These are phyloP conservation scores for Hypericum perforatum DNA, from an alignment of 345 rosid genomes.

Conservation along the genomic window DNA sequence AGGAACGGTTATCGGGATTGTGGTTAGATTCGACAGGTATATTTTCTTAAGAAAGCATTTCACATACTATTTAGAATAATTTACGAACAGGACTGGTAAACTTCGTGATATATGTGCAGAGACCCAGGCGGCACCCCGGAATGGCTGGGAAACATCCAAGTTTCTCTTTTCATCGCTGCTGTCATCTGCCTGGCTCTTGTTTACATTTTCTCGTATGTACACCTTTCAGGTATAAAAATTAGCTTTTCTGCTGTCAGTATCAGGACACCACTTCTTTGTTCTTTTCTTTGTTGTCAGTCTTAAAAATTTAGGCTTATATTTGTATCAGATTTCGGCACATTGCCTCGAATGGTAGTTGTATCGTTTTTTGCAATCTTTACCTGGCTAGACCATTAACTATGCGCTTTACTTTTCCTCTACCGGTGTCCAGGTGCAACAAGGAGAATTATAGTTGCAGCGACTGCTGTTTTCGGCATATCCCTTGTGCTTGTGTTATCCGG, in stretches of 20 bases:
- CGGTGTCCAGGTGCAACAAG: conserved; percentile 56
- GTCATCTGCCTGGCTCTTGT: conserved; percentile 59
- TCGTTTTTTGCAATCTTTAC: too few species aligned
- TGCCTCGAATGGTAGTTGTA: too few species aligned
- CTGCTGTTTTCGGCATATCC: conserved; percentile 42
- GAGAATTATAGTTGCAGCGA: conserved; percentile 38
- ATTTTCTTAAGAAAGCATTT: not conserved
- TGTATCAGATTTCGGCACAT: too few species aligned
- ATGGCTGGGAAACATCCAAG: conserved; percentile 57
- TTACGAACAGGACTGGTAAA: conserved; percentile 2
- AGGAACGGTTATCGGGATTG: conserved; percentile 42
- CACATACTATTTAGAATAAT: not conserved
- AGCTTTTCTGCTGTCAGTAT: too few species aligned
- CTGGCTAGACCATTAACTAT: not conserved
- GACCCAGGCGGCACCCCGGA: conserved; percentile 80
- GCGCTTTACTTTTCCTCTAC: not conserved
- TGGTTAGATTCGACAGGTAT: conserved; percentile 77
- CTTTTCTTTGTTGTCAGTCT: too few species aligned
- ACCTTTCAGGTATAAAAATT: conserved; percentile 58
- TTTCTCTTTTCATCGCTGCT: conserved; percentile 53
- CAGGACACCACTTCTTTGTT: too few species aligned
- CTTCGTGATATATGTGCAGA: conserved; percentile 33
- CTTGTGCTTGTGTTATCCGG: conserved; percentile 49
- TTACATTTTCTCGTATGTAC: conserved; percentile 77
- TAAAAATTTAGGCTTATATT: too few species aligned